Conservation (phyloP, 129 eudicot genomes). For the Logfia minima region DNA sequence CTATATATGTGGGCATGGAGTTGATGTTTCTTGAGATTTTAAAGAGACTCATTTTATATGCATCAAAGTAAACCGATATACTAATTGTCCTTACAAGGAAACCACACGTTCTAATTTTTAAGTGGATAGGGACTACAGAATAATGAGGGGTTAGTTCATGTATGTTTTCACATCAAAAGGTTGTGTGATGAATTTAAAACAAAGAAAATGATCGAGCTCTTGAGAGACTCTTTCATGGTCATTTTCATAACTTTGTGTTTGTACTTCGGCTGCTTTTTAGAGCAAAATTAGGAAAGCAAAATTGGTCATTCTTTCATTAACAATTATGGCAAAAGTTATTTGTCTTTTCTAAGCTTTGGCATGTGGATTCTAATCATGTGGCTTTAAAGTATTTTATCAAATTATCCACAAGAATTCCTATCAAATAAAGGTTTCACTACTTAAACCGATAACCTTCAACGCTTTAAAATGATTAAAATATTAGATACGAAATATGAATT, state of each 20-base stretch:
- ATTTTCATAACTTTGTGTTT: constrained; percentile 27
- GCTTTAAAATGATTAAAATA: background rate
- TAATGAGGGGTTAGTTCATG: background rate
- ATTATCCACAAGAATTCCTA: constrained; percentile 2
- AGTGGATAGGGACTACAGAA: background rate
- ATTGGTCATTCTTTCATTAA: constrained; percentile 6
- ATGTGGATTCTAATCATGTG: constrained; percentile 21
- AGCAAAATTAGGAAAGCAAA: constrained; percentile 19
- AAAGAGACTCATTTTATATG: too few relatives aligned
- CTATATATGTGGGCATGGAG: background rate
- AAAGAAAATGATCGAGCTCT: constrained; percentile 1
- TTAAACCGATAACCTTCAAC: constrained; percentile 4
- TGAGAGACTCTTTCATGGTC: constrained; percentile 14
- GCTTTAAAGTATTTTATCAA: constrained; percentile 20
- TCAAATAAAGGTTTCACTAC: background rate
- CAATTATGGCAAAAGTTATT: constrained; percentile 16
- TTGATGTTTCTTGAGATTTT: background rate
- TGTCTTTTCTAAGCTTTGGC: constrained; percentile 32
- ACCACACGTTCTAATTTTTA: too few relatives aligned
- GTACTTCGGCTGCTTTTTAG: constrained; percentile 17
- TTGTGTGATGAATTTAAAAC: constrained; percentile 11
- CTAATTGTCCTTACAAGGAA: too few relatives aligned
- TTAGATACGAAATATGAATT: too few relatives aligned
- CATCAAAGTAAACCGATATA: too few relatives aligned
- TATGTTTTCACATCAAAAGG: constrained; percentile 8